Base-by-base conservation (phyloP, 345 rosid species). In the Ailanthus altissimus region DNA sequence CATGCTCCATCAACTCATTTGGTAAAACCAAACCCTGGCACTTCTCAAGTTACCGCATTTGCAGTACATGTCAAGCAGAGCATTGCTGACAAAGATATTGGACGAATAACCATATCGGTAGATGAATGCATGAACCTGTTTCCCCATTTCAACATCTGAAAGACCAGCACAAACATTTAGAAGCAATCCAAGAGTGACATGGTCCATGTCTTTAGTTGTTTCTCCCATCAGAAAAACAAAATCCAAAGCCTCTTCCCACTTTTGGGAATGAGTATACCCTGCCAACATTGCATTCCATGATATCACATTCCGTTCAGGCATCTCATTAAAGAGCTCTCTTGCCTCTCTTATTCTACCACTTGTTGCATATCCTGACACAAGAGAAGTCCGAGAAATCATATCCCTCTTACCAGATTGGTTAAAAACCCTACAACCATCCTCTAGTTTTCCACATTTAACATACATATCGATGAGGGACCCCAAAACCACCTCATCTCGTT, bases 231-330 rank as follows among this genome's bases (percentile, higher is more conserved):
- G 75, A 73, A 28, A 21, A 51, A 86, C 54, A 80, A 94, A 90
- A 56, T 86, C 80, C 57, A 87, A 67, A 46, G 95, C 97, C 76
- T 88, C 90, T 60, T 91, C 89, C 97, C 94, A 94, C 72, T 81
- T 82, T 18, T 61, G 73, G 11, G 78, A 81, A 54, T 75, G 85
- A 79, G 79, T 86, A 80, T 93, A 93, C 63, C 95, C 97, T 0
- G 91, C 95, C 82, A 92, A 73, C 94, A 94, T 90, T 21, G 91
- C 91, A 62, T 92, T 94, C 97, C 97, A 94, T 0, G 98, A 89
- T 80, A 94, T 45, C 6, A 91, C 73, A 82, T 89, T 92, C 64
- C 89, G 82, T 67, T 88, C 90, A 11, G 95, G 95, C 97, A 94
- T 94, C 81, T 84, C 66, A 83, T 88, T 82, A 69, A 94, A 94